Percentiles rank a stretch among this genome's conserved stretches.
Conservation (phyloP, 495 filamentous ascomycete species). For the Penicillium longicatenatum region DNA sequence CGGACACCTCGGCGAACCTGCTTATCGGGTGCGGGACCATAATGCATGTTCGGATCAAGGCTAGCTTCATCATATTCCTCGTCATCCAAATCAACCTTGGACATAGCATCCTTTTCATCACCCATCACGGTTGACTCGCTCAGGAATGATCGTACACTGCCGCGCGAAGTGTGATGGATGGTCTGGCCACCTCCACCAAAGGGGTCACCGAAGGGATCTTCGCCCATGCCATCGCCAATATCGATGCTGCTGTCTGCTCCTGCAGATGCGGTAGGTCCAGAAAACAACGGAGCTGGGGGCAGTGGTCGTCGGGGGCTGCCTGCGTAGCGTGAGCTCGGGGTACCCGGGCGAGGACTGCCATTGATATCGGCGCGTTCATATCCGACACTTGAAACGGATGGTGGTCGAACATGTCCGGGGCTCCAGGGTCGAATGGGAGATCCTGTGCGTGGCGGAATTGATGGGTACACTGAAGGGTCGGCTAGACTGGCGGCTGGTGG, state of each 20-base stretch:
- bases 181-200: constrained; percentile 67
- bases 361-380: constrained; percentile 90
- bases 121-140: constrained; percentile 64
- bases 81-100: constrained; percentile 48
- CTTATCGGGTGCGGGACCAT: constrained; percentile 83
- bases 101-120: constrained; percentile 52
- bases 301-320: constrained; percentile 83
- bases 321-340: constrained; percentile 82
- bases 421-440: constrained; percentile 75
- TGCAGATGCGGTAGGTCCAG: constrained; percentile 39
- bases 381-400: constrained; percentile 54
- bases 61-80: constrained; percentile 45
- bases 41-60: constrained; percentile 58
- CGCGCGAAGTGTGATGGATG: constrained; percentile 42
- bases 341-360: constrained; percentile 86
- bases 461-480: constrained; percentile 44
- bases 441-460: constrained; percentile 50
- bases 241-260: constrained; percentile 48
- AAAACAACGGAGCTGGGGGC: constrained; percentile 89
- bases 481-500: constrained; percentile 48
- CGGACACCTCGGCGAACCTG: constrained; percentile 85
- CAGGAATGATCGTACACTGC: constrained; percentile 61
- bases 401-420: constrained; percentile 60
- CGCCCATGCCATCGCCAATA: constrained; percentile 58
- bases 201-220: constrained; percentile 62